Evolutionary conservation across 495 filamentous ascomycete genomes (phyloP), one percentile per base, ranked within the genome.

Genomic region (Eremomyces bilateralis): DNA sequence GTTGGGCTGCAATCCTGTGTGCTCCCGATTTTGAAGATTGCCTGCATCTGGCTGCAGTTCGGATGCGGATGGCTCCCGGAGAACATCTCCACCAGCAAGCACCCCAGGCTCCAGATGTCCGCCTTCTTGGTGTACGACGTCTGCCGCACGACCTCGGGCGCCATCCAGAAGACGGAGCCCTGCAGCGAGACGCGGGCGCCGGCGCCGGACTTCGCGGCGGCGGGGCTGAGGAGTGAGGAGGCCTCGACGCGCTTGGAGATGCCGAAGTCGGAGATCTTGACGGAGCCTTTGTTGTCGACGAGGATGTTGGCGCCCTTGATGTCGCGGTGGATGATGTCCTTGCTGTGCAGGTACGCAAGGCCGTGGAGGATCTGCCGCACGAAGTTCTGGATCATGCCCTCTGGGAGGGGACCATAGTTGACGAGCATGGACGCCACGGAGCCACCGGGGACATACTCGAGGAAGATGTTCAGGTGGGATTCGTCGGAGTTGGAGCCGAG

Each of bases 81-180:
- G 60, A 99, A 90, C 88, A 99, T 99, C 57, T 99, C 88, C 19
- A 99, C 88, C 30, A 99, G 77, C 15, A 99, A 59, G 53, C 88
- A 99, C 16, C 88, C 88, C 21, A 99, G 64, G 36, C 80, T 90
- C 88, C 88, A 99, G 49, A 99, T 95, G 52, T 99, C 88, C n/a
- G 90, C 88, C 58, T 99, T 99, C 51, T 85, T 82, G 0, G 88
- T 95, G 52, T 99, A 93, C 0, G 81, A 80, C 1, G 85, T 94
- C 55, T 95, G 88, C 41, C 82, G 83, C 34, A 99, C 90, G 20
- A 99, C 88, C 56, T 99, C 88, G 19, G 88, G 88, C 2, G 88
- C 88, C 88, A 99, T 99, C 88, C 88, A 99, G 56, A 94, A 99
- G 30, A 99, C 88, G 36, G 81, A 92, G 20, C 88, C 88, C 47